Percentiles rank a stretch among this genome's conserved stretches.
phyloP scores from a whole-genome alignment of 768 basidiomycete genomes.

The Macrolepiota dolichaula region DNA sequence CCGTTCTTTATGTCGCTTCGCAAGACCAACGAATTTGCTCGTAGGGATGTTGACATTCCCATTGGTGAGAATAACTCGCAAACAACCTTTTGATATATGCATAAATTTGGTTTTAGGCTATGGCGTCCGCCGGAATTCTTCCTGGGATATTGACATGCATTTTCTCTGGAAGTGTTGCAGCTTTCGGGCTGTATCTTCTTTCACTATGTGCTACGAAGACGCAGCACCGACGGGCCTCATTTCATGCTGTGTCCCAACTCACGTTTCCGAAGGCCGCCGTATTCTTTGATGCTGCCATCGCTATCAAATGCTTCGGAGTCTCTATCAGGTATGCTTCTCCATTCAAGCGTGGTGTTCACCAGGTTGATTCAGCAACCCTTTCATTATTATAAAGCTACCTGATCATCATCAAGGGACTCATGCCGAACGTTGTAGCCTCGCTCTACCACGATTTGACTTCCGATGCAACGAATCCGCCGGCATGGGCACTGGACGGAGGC shows the following conservation, averaged over 20 bases:
- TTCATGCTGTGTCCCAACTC: slow-evolving; percentile 78
- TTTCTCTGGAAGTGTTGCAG: slow-evolving; percentile 72
- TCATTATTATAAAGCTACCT: slow-evolving; percentile 57
- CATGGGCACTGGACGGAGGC: slow-evolving; percentile 72
- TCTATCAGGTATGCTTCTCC: slow-evolving; percentile 67
- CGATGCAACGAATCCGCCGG: slow-evolving; percentile 59
- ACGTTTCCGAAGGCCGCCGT: slow-evolving; percentile 87
- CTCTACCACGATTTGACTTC: slow-evolving; percentile 78
- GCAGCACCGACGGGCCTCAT: slow-evolving; percentile 73
- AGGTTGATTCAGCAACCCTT: slow-evolving; percentile 5
- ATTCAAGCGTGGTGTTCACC: background rate
- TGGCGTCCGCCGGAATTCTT: slow-evolving; percentile 87
- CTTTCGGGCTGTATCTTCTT: slow-evolving; percentile 87
- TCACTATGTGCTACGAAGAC: slow-evolving; percentile 78
- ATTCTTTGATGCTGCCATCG: slow-evolving; percentile 93
- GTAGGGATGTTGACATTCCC: slow-evolving; percentile 89
- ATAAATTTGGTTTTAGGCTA: slow-evolving; percentile 48
- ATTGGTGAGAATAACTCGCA: slow-evolving; percentile 46
- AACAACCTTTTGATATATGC: background rate
- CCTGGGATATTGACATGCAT: slow-evolving; percentile 88
- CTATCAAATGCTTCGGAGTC: slow-evolving; percentile 96
- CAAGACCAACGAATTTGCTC: slow-evolving; percentile 2
- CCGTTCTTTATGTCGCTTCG: slow-evolving; percentile 2
- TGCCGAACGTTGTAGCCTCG: slow-evolving; percentile 86
- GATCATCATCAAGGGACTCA: slow-evolving; percentile 89